Base-by-base conservation (phyloP, 1,284 basidiomycete genomes). In the Leccinum subrobustum region DNA sequence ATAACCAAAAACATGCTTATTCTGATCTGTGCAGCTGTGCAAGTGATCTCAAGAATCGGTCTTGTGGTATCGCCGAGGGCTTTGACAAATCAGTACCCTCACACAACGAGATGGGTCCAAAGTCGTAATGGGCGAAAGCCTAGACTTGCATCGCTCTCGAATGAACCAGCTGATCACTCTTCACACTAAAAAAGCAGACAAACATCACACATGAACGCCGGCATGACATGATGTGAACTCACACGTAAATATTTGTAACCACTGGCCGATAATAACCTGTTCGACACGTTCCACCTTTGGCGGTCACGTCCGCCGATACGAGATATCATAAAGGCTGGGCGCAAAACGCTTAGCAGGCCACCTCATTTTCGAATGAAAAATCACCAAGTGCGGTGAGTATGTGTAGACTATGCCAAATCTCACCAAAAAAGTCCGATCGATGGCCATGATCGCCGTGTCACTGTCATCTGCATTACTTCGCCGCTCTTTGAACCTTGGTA, bases 351-450 rank as follows among this genome's bases (percentile, higher is more conserved):
- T 35, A 35, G 56, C 16, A 67, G 58, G 55, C 39, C 54, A 54
- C 57, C 61, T 63, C 52, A 11, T 58, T 61, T 67, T 53, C 50
- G 60, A 69, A 68, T 69, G 67, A 72, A 69, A 70, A 63, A 70
- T 67, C 55, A 51, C 67, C 69, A 56, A 60, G 57, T 63, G 56
- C 31, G 60, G 68, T 52, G 64, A 56, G 62, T 55, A 56, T 33
- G 42, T 35, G 39, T 44, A 54, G 54, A 52, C 57, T 52, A n/a
- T 60, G 33, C 42, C 59, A 53, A 31, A 55, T 61, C 51, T 61
- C 57, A 70, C 62, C 62, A 57, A 60, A 56, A 65, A 65, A 61
- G 56, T 56, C 54, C 62, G 63, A 62, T 65, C 54, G 62, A 60
- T 64, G 52, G 53, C 29, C 35, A 63, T 66, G 67, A 73, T 73